Percentiles rank a stretch among this genome's conserved stretches.
phyloP scores from a whole-genome alignment of 2,329 filamentous ascomycete species.

The Botrytis galanthina region DNA sequence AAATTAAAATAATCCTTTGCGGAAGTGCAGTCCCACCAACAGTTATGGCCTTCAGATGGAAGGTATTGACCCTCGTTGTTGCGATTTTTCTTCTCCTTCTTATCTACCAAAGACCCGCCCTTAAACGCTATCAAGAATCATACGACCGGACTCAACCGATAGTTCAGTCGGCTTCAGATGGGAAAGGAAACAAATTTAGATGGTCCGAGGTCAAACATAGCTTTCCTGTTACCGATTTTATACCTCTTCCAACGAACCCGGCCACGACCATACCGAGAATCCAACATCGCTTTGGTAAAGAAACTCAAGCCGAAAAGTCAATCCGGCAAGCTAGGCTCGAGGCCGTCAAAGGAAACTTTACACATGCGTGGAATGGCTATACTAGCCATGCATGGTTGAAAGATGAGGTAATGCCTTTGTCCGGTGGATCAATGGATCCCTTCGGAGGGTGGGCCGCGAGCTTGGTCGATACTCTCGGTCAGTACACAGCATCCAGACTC shows the following conservation, averaged over 20 bases:
- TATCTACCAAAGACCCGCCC: background rate
- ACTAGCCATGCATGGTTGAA: conserved; percentile 75
- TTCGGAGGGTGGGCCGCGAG: conserved; percentile 92
- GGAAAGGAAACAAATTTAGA: background rate
- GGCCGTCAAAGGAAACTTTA: conserved; percentile 30
- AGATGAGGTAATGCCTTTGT: conserved; percentile 77
- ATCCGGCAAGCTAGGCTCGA: conserved; percentile 23
- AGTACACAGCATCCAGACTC: background rate
- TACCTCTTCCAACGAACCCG: conserved; percentile 18
- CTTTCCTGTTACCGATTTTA: conserved; percentile 21
- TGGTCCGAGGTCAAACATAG: conserved; percentile 17
- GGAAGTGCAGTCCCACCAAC: background rate
- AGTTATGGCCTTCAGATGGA: conserved; percentile 15
- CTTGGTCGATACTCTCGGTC: conserved; percentile 59
- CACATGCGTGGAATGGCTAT: conserved; percentile 72
- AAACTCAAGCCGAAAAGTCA: conserved; percentile 20
- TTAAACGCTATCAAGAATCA: background rate
- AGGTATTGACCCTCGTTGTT: background rate
- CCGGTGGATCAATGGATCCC: conserved; percentile 64
- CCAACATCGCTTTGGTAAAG: conserved; percentile 27
- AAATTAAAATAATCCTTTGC: background rate
- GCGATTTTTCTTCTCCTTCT: conserved; percentile 9
- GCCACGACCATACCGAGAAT: conserved; percentile 26
- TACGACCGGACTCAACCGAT: background rate
- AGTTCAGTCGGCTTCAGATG: background rate